These are phyloP conservation scores for Apiospora hydei DNA, from an alignment of 2,329 filamentous ascomycete genomes.

Conservation along the genomic window DNA sequence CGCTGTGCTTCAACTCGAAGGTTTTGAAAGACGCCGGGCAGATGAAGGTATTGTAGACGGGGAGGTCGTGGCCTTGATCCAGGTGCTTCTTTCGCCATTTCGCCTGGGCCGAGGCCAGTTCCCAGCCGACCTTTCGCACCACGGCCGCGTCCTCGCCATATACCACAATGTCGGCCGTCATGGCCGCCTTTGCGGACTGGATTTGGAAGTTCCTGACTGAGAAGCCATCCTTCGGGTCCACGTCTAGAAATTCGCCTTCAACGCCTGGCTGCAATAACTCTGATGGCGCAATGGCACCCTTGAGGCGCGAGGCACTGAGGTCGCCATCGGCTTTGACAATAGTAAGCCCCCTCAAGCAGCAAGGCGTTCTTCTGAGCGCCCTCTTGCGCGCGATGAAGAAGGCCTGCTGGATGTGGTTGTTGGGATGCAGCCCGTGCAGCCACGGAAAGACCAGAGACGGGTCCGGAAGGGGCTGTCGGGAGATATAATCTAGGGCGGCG, in stretches of 20 bases:
- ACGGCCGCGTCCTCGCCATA: constrained; percentile 78
- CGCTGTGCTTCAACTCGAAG: constrained; percentile 73
- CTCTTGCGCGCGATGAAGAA: constrained; percentile 86
- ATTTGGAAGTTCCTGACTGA: constrained; percentile 98
- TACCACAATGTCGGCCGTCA: constrained; percentile 89
- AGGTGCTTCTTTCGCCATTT: constrained; percentile 74
- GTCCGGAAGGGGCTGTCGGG: constrained; percentile 83
- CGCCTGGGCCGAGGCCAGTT: constrained; percentile 78
- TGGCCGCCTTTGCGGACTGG: constrained; percentile 85
- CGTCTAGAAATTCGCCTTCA: constrained; percentile 73
- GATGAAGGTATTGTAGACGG: constrained; percentile 86
- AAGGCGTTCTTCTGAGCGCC: constrained; percentile 72
- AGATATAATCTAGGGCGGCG: constrained; percentile 76
- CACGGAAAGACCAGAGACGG: constrained; percentile 92
- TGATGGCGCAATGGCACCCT: constrained; percentile 83
- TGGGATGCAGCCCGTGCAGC: constrained; percentile 90
- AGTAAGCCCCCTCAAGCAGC: constrained; percentile 81
- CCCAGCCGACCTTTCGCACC: constrained; percentile 69
- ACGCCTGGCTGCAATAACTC: constrained; percentile 71
- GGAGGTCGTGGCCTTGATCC: constrained; percentile 59
- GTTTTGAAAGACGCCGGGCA: constrained; percentile 68
- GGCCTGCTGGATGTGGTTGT: constrained; percentile 86
- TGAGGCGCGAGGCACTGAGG: constrained; percentile 75
- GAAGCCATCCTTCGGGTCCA: constrained; percentile 89
- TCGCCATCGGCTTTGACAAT: constrained; percentile 90